Evolutionary conservation across 352 stramenopile genomes (phyloP), one percentile per base, ranked within the genome.

Genomic region (Phytophthora ramorum): DNA sequence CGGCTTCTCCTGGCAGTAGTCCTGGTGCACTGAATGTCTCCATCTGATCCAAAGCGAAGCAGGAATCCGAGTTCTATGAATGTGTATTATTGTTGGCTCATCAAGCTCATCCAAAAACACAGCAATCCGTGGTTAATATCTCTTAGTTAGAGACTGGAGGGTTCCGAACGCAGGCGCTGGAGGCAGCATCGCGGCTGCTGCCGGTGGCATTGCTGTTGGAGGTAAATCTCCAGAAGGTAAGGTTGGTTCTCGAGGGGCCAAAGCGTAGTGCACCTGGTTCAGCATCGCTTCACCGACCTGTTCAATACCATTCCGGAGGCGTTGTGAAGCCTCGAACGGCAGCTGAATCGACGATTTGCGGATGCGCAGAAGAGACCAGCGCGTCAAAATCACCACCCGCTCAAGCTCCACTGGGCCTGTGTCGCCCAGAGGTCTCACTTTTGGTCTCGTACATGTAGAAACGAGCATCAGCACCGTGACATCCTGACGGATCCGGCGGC

Each of bases 401-500:
- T 75, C 66, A 56, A 73, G 56, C 37, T 73, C 65, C 35, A 61
- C 59, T 12, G 60, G 53, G 16, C 55, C 52, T 10, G 34, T 53
- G 37, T 45, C 38, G 19, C 14, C 32, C 7, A 8, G 14, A 38
- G 7, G n/a, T 45, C 60, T 57, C 7, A 28, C 20, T 13, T 73
- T 73, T 1, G 65, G 65, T 34, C 58, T 64, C 19, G 17, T 61
- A 49, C 65, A 73, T 1, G 65, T 69, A 2, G 68, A 75, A 20
- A 71, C 49, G 19, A 78, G 22, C 69, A 75, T 80, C 20, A 76
- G 37, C 17, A 71, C 70, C 4, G 62, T 76, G 7, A 76, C 72
- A 64, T 86, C 75, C 22, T 82, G 75, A 0, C 72, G 61, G 3
- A 86, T 62, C 2, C 61, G 52, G 19, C 74, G 66, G 2, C n/a